Evolutionary conservation across 208 protist genomes (phyloP), one percentile per base, ranked within the genome.

Genomic region (Acanthamoeba rhysodes): DNA sequence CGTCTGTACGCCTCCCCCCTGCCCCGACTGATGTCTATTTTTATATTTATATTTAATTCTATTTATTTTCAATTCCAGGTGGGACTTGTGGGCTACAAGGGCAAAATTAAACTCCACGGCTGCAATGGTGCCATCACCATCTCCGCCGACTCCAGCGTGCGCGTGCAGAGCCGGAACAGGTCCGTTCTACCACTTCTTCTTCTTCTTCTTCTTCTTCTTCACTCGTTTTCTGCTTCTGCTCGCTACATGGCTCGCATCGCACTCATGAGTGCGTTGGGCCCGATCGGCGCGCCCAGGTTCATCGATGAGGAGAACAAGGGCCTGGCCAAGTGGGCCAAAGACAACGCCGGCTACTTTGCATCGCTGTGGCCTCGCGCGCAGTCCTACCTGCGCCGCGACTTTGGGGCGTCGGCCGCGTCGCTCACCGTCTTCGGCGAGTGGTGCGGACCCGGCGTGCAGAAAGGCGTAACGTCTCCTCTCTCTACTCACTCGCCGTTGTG

Each of bases 401-500:
- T 91, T 59, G 53, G 53, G 10, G 9, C 55, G 12, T 16, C 53
- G 9, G 32, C 59, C 85, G 7, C 55, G 12, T 70, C 32, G 10
- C 24, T 64, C 85, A 50, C 85, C 85, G n/a, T 91, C 10, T 91
- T 91, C 41, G 85, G 85, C 16, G 85, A 91, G 57, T 91, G 85
- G 85, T 91, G 85, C 62, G 85, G 85, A 14, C 85, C 85, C 12
- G 85, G 85, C n/a, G 85, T 91, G 12, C 85, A 91, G 62, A 91
- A 91, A 70, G 85, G 85, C 2, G 85, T 91, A 74, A 18, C n/a
- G 14, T 32, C 68, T 45, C 70, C 37, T 32, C 37, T 78, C 16
- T 12, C 12, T 78, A 8, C 16, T 0, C 70, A 48, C n/a, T 32
- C 12, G 1, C 70, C n/a, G 10, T 12, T 27, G 14, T n/a, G 14